Base-by-base conservation (phyloP, 2,329 filamentous ascomycete genomes). In the Fusarium ramigenum region DNA sequence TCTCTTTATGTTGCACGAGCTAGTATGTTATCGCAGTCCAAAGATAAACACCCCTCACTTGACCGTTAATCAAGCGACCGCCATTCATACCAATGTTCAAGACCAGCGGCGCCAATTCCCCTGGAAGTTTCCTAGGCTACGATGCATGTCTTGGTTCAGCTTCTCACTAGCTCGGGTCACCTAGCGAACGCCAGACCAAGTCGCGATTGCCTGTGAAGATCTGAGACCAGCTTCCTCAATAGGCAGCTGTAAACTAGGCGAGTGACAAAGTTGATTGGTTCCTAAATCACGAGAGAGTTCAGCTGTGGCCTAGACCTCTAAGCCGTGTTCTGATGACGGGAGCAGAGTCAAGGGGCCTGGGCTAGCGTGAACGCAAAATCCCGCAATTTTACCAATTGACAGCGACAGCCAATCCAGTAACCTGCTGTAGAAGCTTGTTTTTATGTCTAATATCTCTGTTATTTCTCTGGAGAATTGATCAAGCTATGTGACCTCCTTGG, bases 161-260 rank as follows among this genome's bases (percentile, higher is more conserved):
- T 25, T 52, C 16, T 25, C 39, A 23, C 37, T 39, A 60, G 28
- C n/a, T 37, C 37, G 28, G 18, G 25, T 65, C 47, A 34, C 32
- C 44, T 28, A 30, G 37, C 37, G 18, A 57, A 61, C 59, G 1
- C 9, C 28, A 60, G 18, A 15, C 32, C n/a, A 15, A 36, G 23
- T 23, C 18, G 12, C 42, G 6, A 30, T 40, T 50, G 7, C 19
- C 43, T 15, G 36, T 36, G 23, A 12, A 49, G 54, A 49, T 58
- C 40, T 47, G 19, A 19, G 14, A 57, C 14, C 54, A 66, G 19
- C 53, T 52, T 40, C 62, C 64, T 61, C 43, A 59, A 66, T 46
- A 25, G 64, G 64, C 21, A 67, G 43, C 1, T 58, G 11, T 9
- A 28, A 30, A 14, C 15, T 23, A 30, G 15, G 37, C n/a, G 5